Evolutionary conservation across 1,284 basidiomycete genomes (phyloP).

Genomic region (Ceraceosorus guamensis): DNA sequence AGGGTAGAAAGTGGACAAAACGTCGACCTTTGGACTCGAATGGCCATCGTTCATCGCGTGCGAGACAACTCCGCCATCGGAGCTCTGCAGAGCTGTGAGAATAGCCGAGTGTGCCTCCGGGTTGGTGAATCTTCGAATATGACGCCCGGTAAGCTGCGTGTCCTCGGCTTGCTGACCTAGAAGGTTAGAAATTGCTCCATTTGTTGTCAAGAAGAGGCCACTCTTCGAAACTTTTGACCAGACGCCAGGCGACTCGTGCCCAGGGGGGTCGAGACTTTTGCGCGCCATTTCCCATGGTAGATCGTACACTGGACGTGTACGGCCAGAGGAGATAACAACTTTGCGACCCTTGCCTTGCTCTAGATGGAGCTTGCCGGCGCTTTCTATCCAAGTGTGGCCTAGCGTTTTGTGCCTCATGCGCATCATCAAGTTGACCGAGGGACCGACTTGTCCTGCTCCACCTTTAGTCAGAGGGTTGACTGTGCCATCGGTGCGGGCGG

Average conservation of each 20-base stretch:
- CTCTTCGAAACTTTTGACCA: conserved; percentile 39
- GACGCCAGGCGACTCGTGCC: conserved; percentile 24
- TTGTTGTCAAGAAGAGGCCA: conserved; percentile 31
- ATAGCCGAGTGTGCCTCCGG: conserved; percentile 30
- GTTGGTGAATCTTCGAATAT: conserved; percentile 29
- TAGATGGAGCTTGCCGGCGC: conserved; percentile 39
- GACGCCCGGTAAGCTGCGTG: conserved; percentile 19
- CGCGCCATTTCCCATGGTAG: conserved; percentile 34
- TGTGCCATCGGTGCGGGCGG: conserved; percentile 23
- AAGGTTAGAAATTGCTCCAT: conserved; percentile 22
- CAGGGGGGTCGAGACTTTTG: conserved; percentile 16
- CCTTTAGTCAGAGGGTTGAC: conserved; percentile 40
- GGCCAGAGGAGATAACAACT: conserved; percentile 39
- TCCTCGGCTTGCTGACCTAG: conserved; percentile 21
- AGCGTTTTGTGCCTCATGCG: conserved; percentile 40
- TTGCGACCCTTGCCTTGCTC: conserved; percentile 46
- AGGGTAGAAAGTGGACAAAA: conserved; percentile 37
- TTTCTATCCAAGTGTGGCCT: conserved; percentile 39
- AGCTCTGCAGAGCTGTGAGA: conserved; percentile 25
- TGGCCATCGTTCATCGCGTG: conserved; percentile 30
- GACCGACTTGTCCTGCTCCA: conserved; percentile 41
- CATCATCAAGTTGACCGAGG: conserved; percentile 36
- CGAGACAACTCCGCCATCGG: conserved; percentile 23
- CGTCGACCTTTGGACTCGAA: conserved; percentile 16
- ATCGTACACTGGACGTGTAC: conserved; percentile 35